Base-by-base conservation (phyloP, 1,284 basidiomycete species). In the Uromyces viciae-fabae region DNA sequence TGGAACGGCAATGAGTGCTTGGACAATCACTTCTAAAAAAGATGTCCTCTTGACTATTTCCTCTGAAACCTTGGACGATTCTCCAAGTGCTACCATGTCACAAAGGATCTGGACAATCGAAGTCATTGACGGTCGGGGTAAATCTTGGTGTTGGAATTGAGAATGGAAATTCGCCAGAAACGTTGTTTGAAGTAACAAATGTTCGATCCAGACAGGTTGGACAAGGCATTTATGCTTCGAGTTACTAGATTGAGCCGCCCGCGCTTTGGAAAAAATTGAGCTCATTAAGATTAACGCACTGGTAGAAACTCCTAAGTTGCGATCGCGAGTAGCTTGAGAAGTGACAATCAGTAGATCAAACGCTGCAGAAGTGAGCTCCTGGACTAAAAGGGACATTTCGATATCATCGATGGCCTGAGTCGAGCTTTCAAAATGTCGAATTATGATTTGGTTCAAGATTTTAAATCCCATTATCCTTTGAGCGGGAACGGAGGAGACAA, bases 401-500 rank as follows among this genome's bases (percentile, higher is more conserved):
- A 14, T 22, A 40, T 43, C 33, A 43, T 56, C 40, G 40, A 43
- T 43, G 17, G 43, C 56, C 25, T 42, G 54, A 60, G 25, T 17
- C 1, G 68, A 60, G 28, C 22, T 46, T 25, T 31, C 75, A 19
- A 79, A 72, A 43, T 81, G 66, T n/a, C 78, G 69, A 28, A 58
- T 46, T 11, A 72, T 49, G 22, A 81, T 81, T 38, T 69, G 78
- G 19, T 54, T 73, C 58, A 81, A 15, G 58, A 81, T 81, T 43
- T 64, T 81, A 36, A 73, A 81, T 25, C 78, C 78, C 40, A 81
- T 74, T 15, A 64, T 64, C 46, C 71, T 58, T 43, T 81, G 78
- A 19, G 78, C 64, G 40, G 78, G 60, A n/a, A 81, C 78, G 17
- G 78, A 62, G 14, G 78, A 81, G 31, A 81, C 52, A 38, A 74